Percentiles rank a stretch among this genome's conserved stretches.
These are phyloP conservation scores for Adansonia madagascariensis DNA, from an alignment of 441 rosid genomes.

Conservation along the genomic window DNA sequence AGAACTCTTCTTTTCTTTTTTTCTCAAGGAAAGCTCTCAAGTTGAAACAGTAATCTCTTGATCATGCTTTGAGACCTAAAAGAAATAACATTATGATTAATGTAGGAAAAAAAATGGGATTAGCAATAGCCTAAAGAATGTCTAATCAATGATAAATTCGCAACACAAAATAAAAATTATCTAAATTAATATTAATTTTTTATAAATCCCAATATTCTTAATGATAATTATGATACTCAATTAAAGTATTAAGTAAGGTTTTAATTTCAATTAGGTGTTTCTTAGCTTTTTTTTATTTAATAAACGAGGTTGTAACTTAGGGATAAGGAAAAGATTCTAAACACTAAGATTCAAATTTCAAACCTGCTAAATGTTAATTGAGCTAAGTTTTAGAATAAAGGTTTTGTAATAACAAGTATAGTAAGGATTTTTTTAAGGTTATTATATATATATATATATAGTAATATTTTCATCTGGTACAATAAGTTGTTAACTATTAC, in stretches of 20 bases:
- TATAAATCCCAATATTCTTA: conserved; percentile 10
- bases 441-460: too few species aligned
- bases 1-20: background rate
- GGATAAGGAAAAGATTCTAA: too few species aligned
- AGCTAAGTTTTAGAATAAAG: conserved; percentile 22
- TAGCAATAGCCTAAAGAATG: background rate
- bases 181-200: background rate
- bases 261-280: conserved; percentile 45
- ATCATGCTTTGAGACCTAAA: conserved; percentile 16
- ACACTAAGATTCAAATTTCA: too few species aligned
- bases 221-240: conserved; percentile 13
- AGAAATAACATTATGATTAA: background rate
- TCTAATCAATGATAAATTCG: conserved; percentile 9
- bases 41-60: background rate
- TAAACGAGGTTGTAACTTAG: too few species aligned
- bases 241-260: conserved; percentile 26
- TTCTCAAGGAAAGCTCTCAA: conserved; percentile 1
- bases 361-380: too few species aligned
- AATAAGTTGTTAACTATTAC: too few species aligned
- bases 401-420: conserved; percentile 22
- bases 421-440: too few species aligned
- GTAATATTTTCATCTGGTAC: too few species aligned
- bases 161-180: background rate
- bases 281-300: conserved; percentile 22
- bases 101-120: background rate